These are phyloP conservation scores for Leptographium lundbergii DNA, from an alignment of 2,329 filamentous ascomycete genomes.

Conservation along the genomic window DNA sequence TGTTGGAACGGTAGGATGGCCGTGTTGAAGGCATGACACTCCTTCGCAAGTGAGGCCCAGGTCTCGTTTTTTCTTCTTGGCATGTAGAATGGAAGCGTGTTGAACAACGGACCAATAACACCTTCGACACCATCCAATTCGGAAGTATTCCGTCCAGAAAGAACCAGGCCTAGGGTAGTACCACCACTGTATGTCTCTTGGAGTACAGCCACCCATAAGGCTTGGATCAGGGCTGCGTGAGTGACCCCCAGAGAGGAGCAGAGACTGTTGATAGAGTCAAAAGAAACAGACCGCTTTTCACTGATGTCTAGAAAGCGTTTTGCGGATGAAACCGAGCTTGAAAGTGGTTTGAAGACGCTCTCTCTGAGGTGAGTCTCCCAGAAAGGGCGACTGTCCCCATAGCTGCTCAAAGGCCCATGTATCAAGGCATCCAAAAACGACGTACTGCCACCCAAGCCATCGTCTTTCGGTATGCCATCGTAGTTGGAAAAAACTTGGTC, in stretches of 20 bases:
- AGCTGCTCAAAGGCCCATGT: slow-evolving; percentile 50
- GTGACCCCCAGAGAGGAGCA: slow-evolving; percentile 56
- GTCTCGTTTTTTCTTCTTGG: slow-evolving; percentile 19
- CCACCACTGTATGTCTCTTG: slow-evolving; percentile 32
- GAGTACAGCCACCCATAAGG: slow-evolving; percentile 57
- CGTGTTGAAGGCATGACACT: slow-evolving; percentile 60
- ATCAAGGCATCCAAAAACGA: slow-evolving; percentile 55
- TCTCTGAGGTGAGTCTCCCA: slow-evolving; percentile 49
- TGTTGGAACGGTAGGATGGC: slow-evolving; percentile 61
- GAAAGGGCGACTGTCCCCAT: slow-evolving; percentile 37
- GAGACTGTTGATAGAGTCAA: slow-evolving; percentile 33
- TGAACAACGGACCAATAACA: slow-evolving; percentile 76
- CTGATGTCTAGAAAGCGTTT: slow-evolving; percentile 8
- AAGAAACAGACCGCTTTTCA: slow-evolving; percentile 19
- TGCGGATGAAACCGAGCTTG: slow-evolving; percentile 1
- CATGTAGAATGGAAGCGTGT: slow-evolving; percentile 65
- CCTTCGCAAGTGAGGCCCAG: slow-evolving; percentile 47
- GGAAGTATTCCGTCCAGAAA: slow-evolving; percentile 65
- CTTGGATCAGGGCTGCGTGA: slow-evolving; percentile 66
- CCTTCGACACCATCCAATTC: slow-evolving; percentile 51
- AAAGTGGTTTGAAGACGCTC: slow-evolving; percentile 16
- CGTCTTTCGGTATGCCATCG: slow-evolving; percentile 10
- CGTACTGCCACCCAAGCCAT: slow-evolving; percentile 22
- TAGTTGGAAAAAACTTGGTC: slow-evolving; percentile 43
- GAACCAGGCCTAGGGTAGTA: slow-evolving; percentile 57